Conservation (phyloP, 169 alveolate species). For the Theileria parva region DNA sequence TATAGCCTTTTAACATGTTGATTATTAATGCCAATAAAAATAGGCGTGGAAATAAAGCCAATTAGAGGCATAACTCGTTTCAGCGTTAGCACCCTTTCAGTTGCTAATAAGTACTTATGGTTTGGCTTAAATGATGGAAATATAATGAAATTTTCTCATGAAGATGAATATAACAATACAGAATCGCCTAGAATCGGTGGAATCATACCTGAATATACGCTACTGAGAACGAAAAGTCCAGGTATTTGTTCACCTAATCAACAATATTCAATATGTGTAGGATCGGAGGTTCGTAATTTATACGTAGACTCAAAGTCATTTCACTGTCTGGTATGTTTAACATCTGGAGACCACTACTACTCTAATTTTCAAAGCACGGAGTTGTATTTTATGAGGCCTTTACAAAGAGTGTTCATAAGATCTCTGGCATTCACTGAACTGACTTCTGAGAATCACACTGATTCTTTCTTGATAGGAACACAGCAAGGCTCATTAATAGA, state of each 20-base stretch:
- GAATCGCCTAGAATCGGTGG: slow-evolving; percentile 40
- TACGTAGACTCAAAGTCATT: slow-evolving; percentile 64
- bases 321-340: slow-evolving; percentile 58
- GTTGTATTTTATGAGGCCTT: slow-evolving; percentile 18
- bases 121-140: slow-evolving; percentile 63
- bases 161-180: slow-evolving; percentile 16
- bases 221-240: slow-evolving; percentile 25
- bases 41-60: slow-evolving; percentile 47
- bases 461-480: slow-evolving; percentile 57
- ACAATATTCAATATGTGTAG: background rate
- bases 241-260: background rate
- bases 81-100: slow-evolving; percentile 31
- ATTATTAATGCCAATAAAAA: slow-evolving; percentile 41
- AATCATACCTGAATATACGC: slow-evolving; percentile 27
- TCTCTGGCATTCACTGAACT: slow-evolving; percentile 58
- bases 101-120: slow-evolving; percentile 59
- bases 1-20: background rate
- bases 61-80: slow-evolving; percentile 44
- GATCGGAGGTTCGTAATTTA: slow-evolving; percentile 44
- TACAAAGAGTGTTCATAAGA: slow-evolving; percentile 41
- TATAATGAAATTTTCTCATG: slow-evolving; percentile 24
- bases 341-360: slow-evolving; percentile 63
- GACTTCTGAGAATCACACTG: slow-evolving; percentile 53
- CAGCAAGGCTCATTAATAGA: slow-evolving; percentile 58
- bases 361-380: slow-evolving; percentile 54